Conservation (phyloP, 2,329 filamentous ascomycete genomes). For the Fusarium nematophilum region DNA sequence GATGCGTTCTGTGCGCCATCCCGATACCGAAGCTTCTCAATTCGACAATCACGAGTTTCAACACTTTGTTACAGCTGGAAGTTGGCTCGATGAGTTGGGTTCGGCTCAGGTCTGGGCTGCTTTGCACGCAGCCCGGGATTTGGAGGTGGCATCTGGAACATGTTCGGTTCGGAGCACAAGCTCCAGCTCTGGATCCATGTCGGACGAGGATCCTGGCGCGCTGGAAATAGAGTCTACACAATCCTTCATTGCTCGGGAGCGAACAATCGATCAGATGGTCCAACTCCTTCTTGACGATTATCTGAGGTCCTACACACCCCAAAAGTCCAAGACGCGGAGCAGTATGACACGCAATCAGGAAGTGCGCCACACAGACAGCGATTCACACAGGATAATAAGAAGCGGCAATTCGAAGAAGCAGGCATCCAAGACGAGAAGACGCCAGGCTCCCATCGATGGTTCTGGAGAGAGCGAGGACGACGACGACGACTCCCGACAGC, state of each 20-base stretch:
- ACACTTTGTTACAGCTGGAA: rapidly evolving
- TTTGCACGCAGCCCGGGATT: rapidly evolving
- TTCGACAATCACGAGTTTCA: rapidly evolving
- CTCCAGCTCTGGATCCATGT: too few species aligned
- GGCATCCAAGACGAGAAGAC: rapidly evolving
- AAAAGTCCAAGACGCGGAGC: not conserved
- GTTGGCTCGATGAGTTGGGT: not conserved
- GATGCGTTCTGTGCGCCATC: rapidly evolving
- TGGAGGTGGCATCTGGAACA: not conserved
- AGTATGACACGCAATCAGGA: not conserved
- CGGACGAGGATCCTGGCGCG: not conserved
- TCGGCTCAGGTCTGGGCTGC: not conserved
- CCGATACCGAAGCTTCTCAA: not conserved
- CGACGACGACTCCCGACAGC: not conserved
- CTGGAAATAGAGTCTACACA: not conserved
- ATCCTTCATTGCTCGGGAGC: not conserved
- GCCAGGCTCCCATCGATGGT: not conserved
- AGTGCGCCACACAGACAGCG: too few species aligned
- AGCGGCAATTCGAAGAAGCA: not conserved
- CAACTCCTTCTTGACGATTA: slow-evolving; percentile 1
- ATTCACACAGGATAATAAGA: not conserved
- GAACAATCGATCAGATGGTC: not conserved
- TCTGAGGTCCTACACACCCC: not conserved
- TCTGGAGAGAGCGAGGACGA: slow-evolving; percentile 7
- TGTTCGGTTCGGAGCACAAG: not conserved